phyloP scores from a whole-genome alignment of 139 green algal genomes.

The Chlorella vulgaris region DNA sequence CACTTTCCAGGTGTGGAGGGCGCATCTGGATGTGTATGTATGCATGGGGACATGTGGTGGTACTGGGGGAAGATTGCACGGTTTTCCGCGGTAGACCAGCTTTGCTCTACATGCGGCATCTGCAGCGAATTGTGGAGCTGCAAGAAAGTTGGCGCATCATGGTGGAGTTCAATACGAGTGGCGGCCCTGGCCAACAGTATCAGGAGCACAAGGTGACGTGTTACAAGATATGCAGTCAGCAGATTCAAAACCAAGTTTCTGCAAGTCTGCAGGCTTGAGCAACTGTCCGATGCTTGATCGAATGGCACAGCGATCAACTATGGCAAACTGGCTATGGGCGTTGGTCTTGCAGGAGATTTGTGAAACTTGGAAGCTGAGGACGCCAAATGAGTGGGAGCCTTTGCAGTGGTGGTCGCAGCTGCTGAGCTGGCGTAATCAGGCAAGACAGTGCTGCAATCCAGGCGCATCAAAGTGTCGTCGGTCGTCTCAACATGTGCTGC shows the following conservation, averaged over 20 bases:
- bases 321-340: too few species aligned
- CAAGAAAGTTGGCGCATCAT: conserved; percentile 83
- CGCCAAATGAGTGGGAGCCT: conserved; percentile 95
- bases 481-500: not conserved
- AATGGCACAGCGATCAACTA: too few species aligned
- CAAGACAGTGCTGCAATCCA: not conserved
- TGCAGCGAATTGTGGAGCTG: conserved; percentile 89
- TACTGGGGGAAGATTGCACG: too few species aligned
- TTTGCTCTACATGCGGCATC: too few species aligned
- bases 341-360: conserved; percentile 91
- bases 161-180: conserved; percentile 58
- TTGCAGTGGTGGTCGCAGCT: conserved; percentile 91
- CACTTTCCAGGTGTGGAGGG: conserved; percentile 61
- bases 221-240: not conserved
- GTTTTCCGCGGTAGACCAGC: too few species aligned
- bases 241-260: not conserved
- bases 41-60: not conserved
- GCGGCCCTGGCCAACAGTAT: conserved; percentile 55
- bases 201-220: conserved; percentile 52
- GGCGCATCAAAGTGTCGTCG: too few species aligned
- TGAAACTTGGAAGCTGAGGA: conserved; percentile 91
- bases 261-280: too few species aligned
- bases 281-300: too few species aligned
- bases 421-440: conserved; percentile 94
- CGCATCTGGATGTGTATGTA: not conserved